Evolutionary conservation across 805 yeast genomes (phyloP).

Genomic region (Suhomyces sp.): DNA sequence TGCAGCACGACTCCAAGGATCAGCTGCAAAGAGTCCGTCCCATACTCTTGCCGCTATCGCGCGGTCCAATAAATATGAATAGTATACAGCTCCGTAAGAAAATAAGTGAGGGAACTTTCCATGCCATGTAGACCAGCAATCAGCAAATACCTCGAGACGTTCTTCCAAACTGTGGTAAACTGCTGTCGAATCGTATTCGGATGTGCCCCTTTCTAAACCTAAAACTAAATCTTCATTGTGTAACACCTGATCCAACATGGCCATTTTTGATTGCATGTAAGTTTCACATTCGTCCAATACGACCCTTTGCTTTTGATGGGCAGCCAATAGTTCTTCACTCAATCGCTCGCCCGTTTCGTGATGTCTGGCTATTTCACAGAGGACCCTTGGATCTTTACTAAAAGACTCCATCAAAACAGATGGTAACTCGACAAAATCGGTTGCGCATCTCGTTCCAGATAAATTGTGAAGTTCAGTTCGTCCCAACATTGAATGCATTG

Average conservation of each 20-base stretch:
- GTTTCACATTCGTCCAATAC: slow-evolving; percentile 68
- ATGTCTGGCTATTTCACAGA: slow-evolving; percentile 71
- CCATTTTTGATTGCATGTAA: slow-evolving; percentile 86
- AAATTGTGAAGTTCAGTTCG: slow-evolving; percentile 86
- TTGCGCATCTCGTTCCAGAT: slow-evolving; percentile 91
- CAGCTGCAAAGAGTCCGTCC: slow-evolving; percentile 63
- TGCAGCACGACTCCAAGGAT: slow-evolving; percentile 70
- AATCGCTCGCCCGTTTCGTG: slow-evolving; percentile 62
- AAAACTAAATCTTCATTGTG: slow-evolving; percentile 41
- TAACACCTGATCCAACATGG: slow-evolving; percentile 78
- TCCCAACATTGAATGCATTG: slow-evolving; percentile 96
- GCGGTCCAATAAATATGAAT: slow-evolving; percentile 86
- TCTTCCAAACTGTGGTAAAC: slow-evolving; percentile 68
- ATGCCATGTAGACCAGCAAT: slow-evolving; percentile 78
- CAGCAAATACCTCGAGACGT: slow-evolving; percentile 61
- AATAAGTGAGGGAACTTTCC: slow-evolving; percentile 92
- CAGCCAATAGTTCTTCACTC: slow-evolving; percentile 48
- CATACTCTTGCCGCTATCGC: slow-evolving; percentile 89
- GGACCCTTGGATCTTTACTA: slow-evolving; percentile 76
- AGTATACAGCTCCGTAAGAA: slow-evolving; percentile 92
- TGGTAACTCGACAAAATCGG: slow-evolving; percentile 96
- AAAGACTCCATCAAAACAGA: slow-evolving; percentile 95
- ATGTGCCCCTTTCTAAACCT: slow-evolving; percentile 4
- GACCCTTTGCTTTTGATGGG: slow-evolving; percentile 51
- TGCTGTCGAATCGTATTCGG: slow-evolving; percentile 53